phyloP scores from a whole-genome alignment of 768 basidiomycete species.

The Astraeus odoratus region DNA sequence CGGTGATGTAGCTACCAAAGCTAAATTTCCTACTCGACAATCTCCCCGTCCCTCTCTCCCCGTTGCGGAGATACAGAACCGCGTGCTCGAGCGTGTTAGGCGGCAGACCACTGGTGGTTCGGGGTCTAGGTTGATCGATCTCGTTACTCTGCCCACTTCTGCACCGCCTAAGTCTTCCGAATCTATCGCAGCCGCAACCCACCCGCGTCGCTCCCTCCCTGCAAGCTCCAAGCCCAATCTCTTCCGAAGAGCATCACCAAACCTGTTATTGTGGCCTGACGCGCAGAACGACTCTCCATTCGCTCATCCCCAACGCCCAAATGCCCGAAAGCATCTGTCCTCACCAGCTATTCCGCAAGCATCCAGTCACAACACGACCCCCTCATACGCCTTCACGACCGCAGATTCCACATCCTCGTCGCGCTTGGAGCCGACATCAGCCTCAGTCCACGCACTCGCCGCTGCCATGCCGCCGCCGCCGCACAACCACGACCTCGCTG shows the following conservation, averaged over 20 bases:
- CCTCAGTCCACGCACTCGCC: background rate
- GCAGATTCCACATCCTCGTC: background rate
- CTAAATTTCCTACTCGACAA: conserved; percentile 12
- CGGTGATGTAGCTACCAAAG: background rate
- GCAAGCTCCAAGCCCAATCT: conserved; percentile 3
- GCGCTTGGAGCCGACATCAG: background rate
- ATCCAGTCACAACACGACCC: background rate
- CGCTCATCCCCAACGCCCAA: background rate
- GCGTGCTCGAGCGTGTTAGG: conserved; percentile 8
- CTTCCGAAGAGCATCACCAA: background rate
- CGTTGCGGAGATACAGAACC: conserved; percentile 8
- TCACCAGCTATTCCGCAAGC: background rate
- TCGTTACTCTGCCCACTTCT: conserved; percentile 11
- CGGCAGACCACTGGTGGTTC: conserved; percentile 11
- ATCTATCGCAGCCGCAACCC: background rate
- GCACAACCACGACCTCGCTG: background rate
- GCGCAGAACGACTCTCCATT: background rate
- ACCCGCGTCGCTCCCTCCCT: conserved; percentile 17
- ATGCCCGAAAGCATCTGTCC: background rate
- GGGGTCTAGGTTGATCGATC: conserved; percentile 10
- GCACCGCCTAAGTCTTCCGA: conserved; percentile 7
- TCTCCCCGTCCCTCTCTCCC: conserved; percentile 17
- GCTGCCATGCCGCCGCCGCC: background rate
- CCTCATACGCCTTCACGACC: background rate
- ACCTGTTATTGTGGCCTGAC: conserved; percentile 1